Evolutionary conservation across 192 early-diverging fungal species (phyloP).

Genomic region (Rhizophagus prolifer): DNA sequence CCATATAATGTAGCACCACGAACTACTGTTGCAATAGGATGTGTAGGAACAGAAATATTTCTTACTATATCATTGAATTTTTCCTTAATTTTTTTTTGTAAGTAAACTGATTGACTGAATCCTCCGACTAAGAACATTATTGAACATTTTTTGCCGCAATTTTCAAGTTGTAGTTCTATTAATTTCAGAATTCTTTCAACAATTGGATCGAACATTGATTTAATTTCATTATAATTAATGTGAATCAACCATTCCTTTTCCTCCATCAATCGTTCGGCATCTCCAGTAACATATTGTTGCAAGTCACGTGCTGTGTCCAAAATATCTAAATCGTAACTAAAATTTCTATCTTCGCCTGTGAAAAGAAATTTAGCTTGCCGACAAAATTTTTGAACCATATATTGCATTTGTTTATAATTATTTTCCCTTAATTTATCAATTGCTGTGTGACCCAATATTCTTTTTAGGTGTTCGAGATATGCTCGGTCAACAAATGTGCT

Average conservation of each 20-base stretch:
- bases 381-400: slow-evolving; percentile 7
- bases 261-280: neutral
- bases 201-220: slow-evolving; percentile 53
- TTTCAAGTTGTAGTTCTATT: slow-evolving; percentile 52
- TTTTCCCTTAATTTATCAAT: neutral
- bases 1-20: slow-evolving; percentile 53
- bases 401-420: slow-evolving; percentile 14
- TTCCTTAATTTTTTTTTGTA: no score
- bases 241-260: slow-evolving; percentile 21
- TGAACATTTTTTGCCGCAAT: slow-evolving; percentile 35
- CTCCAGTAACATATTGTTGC: neutral
- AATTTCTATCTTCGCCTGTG: neutral
- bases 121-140: slow-evolving; percentile 60
- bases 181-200: slow-evolving; percentile 51
- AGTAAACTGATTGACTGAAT: slow-evolving; percentile 47
- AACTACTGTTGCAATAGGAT: no score
- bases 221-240: neutral
- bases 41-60: slow-evolving; percentile 35
- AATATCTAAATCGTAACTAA: neutral
- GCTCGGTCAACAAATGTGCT: slow-evolving; percentile 45
- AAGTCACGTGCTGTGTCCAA: neutral
- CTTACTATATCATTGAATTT: neutral
- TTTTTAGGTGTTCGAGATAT: neutral
- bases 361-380: neutral
- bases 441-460: neutral